Base-by-base conservation (phyloP, 306 rosid species). In the Casuarina cunninghamiana region DNA sequence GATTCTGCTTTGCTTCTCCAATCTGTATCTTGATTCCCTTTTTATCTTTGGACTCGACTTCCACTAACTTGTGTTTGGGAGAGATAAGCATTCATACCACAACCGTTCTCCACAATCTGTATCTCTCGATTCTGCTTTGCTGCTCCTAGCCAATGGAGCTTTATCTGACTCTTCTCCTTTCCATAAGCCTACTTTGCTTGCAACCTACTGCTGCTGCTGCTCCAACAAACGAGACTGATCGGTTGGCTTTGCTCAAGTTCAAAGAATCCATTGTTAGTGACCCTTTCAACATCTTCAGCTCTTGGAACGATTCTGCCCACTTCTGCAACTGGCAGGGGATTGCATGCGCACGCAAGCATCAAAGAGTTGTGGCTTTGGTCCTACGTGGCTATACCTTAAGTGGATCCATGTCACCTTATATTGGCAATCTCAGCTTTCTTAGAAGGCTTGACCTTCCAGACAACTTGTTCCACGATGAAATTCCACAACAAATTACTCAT, bases 241-340 rank as follows among this genome's bases (percentile, higher is more conserved):
- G 19, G 5, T 72, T 73, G 3, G 77, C 86, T 7, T 19, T 88
- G 51, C 77, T 84, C n/a, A 82, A 79, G 55, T 74, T 83, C 62
- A 86, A 77, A 46, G 80, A 86, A 77, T 15, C 74, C 16, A 65
- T 86, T 55, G 9, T 63, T 2, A 71, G 0, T 2, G 84, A 88
- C 9, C 83, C 82, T 5, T 39, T 45, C 7, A 58, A 48, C 42
- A 10, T 74, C 11, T 39, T 86, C 5, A 19, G 49, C 13, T 86
- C 87, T 39, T 84, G 86, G 80, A 88, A 88, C 46, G 73, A 39
- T 35, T 82, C 92, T 2, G 10, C 16, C 1, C 82, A 75, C 42
- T 82, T 86, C 3, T 86, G 87, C 19, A 71, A 53, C 1, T 89
- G 90, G 93, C 32, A 4, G 11, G 93, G 90, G 53, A 17, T 86